Base-by-base conservation (phyloP, 441 rosid genomes). In the Populus trichocarpa region DNA sequence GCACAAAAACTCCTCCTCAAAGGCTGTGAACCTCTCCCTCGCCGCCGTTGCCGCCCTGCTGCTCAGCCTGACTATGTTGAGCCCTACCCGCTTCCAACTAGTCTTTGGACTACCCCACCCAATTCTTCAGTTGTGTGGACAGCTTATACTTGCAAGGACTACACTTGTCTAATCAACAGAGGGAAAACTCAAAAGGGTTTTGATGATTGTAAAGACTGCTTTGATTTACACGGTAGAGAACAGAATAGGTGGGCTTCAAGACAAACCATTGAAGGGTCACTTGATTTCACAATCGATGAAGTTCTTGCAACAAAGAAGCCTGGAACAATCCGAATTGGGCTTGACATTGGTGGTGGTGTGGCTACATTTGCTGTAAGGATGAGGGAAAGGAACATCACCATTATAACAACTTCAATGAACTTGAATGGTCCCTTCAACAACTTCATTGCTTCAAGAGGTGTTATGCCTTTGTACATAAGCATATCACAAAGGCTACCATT, bases 21-120 rank as follows among this genome's bases (percentile, higher is more conserved):
- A 74, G 92, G 92, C 73, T 88, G 91, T 53, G 89, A 88, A 83
- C 89, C 93, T 2, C 89, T 90, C 65, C 90, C 90, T 2, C 83
- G 86, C 46, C 87, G 87, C 69, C 85, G 84, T 8, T 90, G 91
- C 80, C 88, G 84, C 22, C 83, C 89, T 0, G 81, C 87, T 1
- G 81, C 85, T 0, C 78, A 81, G 3, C 71, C 81, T 0, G 8
- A 73, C 25, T 83, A 71, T 67, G 76, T 69, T 2, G 87, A 88
- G 72, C 90, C 90, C 3, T 53, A 83, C 76, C 94, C 90, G 26
- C 70, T 87, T 1, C 89, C 89, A 0, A 36, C 59, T 16, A 82
- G 89, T 78, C 79, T 80, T 8, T 90, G 90, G 94, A 84, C 81
- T 6, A 85, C 84, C 0, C 90, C 90, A 0, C 75, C 82, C 0